These are phyloP conservation scores for Saussurea involucrata DNA, from an alignment of 129 eudicot genomes.

Conservation along the genomic window DNA sequence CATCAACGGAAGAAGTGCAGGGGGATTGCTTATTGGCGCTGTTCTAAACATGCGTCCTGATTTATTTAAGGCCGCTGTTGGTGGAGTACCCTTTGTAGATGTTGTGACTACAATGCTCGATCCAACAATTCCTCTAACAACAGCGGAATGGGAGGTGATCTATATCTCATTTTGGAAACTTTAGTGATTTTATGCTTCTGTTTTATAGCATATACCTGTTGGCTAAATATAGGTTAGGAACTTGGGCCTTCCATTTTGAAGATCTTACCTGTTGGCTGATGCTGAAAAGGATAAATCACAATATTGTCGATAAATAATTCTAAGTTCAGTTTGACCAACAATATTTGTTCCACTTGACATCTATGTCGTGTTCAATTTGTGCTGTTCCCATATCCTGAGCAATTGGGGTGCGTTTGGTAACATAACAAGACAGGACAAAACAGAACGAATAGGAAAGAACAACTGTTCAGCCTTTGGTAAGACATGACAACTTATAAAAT, in stretches of 20 bases:
- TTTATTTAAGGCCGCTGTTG: constrained; percentile 89
- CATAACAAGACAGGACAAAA: too few species aligned
- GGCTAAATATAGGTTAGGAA: neutral
- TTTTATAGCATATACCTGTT: neutral
- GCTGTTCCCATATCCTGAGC: neutral
- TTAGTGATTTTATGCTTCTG: neutral
- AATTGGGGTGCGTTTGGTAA: neutral
- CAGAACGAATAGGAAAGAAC: too few species aligned
- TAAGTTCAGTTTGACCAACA: neutral
- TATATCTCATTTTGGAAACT: constrained; percentile 3
- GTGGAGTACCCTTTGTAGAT: constrained; percentile 97
- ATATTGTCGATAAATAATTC: neutral
- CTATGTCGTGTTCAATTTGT: neutral
- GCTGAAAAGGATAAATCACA: neutral
- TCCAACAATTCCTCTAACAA: constrained; percentile 96
- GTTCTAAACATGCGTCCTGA: constrained; percentile 94
- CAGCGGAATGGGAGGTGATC: constrained; percentile 96
- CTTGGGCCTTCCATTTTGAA: neutral
- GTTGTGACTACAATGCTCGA: constrained; percentile 98
- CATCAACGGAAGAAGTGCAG: constrained; percentile 97
- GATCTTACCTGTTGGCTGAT: neutral
- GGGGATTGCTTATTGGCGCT: constrained; percentile 94
- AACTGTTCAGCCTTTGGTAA: too few species aligned
- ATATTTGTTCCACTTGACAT: too few species aligned
- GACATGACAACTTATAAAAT: too few species aligned